phyloP scores from a whole-genome alignment of 163 green algal genomes.

The Scenedesmus sp. region DNA sequence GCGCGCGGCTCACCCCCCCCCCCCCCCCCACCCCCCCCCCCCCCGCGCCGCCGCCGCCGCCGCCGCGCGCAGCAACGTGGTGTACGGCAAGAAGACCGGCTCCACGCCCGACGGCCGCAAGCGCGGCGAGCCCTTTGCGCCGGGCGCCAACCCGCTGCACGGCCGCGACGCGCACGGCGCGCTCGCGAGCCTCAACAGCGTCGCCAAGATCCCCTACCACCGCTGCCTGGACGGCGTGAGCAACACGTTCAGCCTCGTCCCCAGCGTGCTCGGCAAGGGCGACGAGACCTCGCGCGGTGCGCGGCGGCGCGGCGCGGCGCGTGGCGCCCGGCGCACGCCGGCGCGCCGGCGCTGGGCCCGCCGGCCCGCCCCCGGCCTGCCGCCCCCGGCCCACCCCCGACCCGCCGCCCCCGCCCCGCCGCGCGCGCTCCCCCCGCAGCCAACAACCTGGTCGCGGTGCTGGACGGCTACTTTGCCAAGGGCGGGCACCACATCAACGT shows the following conservation, averaged over 20 bases:
- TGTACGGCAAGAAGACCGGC: constrained; percentile 71
- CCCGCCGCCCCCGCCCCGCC: too few species aligned
- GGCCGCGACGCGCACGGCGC: constrained; percentile 71
- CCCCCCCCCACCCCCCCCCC: too few species aligned
- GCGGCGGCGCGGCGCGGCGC: neutral
- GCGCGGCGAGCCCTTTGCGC: constrained; percentile 75
- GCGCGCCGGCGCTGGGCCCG: too few species aligned
- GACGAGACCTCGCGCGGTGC: neutral
- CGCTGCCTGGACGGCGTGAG: constrained; percentile 71
- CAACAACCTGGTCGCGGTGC: constrained; percentile 64
- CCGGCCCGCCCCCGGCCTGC: too few species aligned
- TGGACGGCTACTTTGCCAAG: constrained; percentile 76
- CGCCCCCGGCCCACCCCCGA: too few species aligned
- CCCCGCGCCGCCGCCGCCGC: too few species aligned
- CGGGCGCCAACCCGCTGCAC: constrained; percentile 81
- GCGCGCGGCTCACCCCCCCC: too few species aligned
- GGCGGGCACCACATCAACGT: constrained; percentile 81
- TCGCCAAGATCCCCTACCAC: constrained; percentile 77
- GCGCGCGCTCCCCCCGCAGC: neutral
- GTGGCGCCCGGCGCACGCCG: neutral
- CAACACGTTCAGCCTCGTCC: constrained; percentile 80
- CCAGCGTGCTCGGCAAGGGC: constrained; percentile 41
- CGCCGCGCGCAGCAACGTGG: too few species aligned
- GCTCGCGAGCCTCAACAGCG: constrained; percentile 76
- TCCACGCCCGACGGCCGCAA: constrained; percentile 77